phyloP scores from a whole-genome alignment of 169 alveolate genomes.

The Theileria orientalis region DNA sequence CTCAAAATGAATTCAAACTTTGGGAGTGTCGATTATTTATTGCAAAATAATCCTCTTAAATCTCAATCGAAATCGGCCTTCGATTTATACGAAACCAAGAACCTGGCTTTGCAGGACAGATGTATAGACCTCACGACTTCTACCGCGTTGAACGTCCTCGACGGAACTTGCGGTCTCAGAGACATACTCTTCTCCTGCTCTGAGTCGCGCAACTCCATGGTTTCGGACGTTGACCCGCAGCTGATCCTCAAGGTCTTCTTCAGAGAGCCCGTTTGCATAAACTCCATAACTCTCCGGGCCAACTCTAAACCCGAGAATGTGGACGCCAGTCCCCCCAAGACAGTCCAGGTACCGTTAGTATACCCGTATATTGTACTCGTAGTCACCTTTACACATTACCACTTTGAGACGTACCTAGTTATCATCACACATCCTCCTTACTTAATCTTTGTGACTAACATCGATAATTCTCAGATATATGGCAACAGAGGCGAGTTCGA shows the following conservation, averaged over 20 bases:
- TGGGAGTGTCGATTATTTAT: slow-evolving; percentile 1
- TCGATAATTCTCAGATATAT: slow-evolving; percentile 17
- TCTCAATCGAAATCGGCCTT: background rate
- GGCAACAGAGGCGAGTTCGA: slow-evolving; percentile 58
- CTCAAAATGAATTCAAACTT: background rate
- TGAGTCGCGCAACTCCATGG: background rate
- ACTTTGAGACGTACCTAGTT: background rate
- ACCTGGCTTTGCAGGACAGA: slow-evolving; percentile 31
- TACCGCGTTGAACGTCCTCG: slow-evolving; percentile 16
- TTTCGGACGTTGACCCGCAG: slow-evolving; percentile 62
- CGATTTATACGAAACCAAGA: background rate
- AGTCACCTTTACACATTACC: background rate
- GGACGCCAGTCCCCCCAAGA: slow-evolving; percentile 41
- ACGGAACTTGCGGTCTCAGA: slow-evolving; percentile 18
- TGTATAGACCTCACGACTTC: slow-evolving; percentile 46
- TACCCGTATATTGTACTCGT: background rate
- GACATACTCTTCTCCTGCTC: slow-evolving; percentile 16
- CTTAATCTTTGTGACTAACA: background rate
- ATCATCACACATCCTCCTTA: background rate
- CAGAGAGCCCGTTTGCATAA: slow-evolving; percentile 34
- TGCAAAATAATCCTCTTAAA: slow-evolving; percentile 7
- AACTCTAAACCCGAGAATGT: slow-evolving; percentile 8
- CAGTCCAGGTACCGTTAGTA: slow-evolving; percentile 20
- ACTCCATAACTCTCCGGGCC: slow-evolving; percentile 3
- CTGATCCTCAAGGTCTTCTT: slow-evolving; percentile 53